phyloP scores from a whole-genome alignment of 176 grass and related monocot genomes.

The Phyllostachys edulis region DNA sequence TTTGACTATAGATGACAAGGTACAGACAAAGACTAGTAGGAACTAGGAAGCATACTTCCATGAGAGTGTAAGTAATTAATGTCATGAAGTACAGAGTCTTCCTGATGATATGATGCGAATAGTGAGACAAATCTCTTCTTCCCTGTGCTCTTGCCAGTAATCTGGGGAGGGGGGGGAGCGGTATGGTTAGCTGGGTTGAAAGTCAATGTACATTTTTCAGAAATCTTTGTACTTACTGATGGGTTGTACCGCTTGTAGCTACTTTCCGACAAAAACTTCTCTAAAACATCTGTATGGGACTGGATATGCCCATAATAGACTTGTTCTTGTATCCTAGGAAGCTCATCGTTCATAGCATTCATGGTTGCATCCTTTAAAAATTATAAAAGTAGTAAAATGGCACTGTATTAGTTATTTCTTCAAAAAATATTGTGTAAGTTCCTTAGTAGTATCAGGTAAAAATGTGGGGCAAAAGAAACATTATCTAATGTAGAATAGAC shows the following conservation, averaged over 20 bases:
- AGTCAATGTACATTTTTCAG: conserved; percentile 28
- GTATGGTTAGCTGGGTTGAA: conserved; percentile 32
- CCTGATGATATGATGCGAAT: conserved; percentile 70
- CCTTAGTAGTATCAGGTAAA: background rate
- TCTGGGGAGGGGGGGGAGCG: conserved; percentile 41
- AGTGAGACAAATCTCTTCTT: conserved; percentile 78
- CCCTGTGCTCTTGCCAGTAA: conserved; percentile 65
- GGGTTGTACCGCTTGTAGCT: conserved; percentile 92
- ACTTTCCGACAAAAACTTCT: conserved; percentile 88
- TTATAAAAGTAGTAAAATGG: conserved; percentile 28
- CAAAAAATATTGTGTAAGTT: conserved; percentile 5
- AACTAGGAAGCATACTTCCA: conserved; percentile 70
- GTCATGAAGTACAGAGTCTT: conserved; percentile 58
- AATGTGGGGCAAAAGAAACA: background rate
- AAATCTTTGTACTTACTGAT: conserved; percentile 51
- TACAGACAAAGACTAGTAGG: conserved; percentile 22
- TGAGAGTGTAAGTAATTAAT: conserved; percentile 78
- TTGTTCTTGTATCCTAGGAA: conserved; percentile 98
- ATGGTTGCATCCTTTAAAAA: conserved; percentile 68
- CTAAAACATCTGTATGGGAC: conserved; percentile 86
- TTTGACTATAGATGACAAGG: conserved; percentile 24
- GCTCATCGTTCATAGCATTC: conserved; percentile 93
- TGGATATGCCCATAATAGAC: conserved; percentile 98
- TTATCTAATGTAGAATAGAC: conserved; percentile 7
- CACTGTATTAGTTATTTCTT: conserved; percentile 20